Conservation (phyloP, 2,329 filamentous ascomycete species). For the Acephala macrosclerotiorum region DNA sequence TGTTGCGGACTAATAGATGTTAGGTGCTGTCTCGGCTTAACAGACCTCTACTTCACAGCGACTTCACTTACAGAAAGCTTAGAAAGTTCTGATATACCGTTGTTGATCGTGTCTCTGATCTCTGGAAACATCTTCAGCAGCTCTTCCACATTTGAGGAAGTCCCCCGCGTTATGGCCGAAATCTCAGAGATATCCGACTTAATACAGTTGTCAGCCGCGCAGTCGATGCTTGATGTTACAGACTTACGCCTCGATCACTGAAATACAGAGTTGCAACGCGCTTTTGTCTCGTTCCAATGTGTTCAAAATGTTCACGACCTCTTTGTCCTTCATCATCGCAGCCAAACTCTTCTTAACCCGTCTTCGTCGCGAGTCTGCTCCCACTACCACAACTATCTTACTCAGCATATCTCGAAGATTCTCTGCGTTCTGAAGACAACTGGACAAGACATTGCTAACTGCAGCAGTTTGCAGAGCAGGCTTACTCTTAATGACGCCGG, state of each 20-base stretch:
- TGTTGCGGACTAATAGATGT: neutral
- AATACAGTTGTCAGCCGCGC: neutral
- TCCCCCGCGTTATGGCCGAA: neutral
- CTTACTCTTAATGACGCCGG: neutral
- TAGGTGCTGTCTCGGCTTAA: neutral
- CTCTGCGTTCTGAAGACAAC: neutral
- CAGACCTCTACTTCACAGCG: neutral
- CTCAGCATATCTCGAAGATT: neutral
- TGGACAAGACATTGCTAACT: neutral
- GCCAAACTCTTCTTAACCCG: neutral
- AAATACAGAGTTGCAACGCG: neutral
- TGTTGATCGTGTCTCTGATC: neutral
- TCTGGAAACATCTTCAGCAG: neutral
- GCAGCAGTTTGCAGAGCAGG: neutral
- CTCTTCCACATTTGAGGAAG: neutral
- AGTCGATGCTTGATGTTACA: neutral
- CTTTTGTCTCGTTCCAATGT: conserved; percentile 4
- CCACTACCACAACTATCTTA: neutral
- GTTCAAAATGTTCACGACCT: neutral
- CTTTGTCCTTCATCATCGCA: neutral
- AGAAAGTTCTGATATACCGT: neutral
- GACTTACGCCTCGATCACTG: neutral
- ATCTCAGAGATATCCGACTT: neutral
- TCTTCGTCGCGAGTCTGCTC: neutral
- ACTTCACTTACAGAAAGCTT: neutral